Conservation (phyloP, 768 basidiomycete genomes). For the Tephrocybe rancida region DNA sequence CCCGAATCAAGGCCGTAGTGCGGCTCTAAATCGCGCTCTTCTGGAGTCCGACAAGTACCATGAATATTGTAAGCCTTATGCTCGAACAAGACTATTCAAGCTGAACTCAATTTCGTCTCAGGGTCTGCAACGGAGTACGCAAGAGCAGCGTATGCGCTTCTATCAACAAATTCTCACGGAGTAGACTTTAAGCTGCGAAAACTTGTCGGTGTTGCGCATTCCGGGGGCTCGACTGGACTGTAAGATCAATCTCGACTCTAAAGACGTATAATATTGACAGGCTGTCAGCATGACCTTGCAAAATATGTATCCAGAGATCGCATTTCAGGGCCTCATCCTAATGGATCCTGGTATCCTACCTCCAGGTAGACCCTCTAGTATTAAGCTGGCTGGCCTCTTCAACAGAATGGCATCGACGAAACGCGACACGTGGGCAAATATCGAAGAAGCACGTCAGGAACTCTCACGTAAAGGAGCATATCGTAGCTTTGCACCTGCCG, state of each 20-base stretch:
- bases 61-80: neutral
- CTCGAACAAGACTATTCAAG: neutral
- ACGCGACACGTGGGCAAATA: conserved; percentile 4
- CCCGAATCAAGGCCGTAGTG: conserved; percentile 10
- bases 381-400: conserved; percentile 5
- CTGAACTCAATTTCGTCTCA: neutral
- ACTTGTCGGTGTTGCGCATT: conserved; percentile 8
- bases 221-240: conserved; percentile 11
- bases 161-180: conserved; percentile 8
- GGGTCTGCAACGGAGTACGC: conserved; percentile 11
- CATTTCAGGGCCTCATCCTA: conserved; percentile 1
- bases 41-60: conserved; percentile 3
- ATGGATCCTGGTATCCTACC: conserved; percentile 11
- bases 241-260: neutral
- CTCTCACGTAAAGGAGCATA: conserved; percentile 11
- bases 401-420: conserved; percentile 6
- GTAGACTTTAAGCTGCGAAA: conserved; percentile 1
- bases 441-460: conserved; percentile 9
- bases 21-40: neutral
- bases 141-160: conserved; percentile 3
- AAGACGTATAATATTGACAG: neutral
- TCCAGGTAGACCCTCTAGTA: neutral
- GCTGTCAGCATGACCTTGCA: conserved; percentile 2
- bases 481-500: conserved; percentile 4
- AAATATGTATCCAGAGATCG: conserved; percentile 2